Percentiles rank a stretch among this genome's conserved stretches.
Evolutionary conservation across 352 stramenopile genomes (phyloP).

Genomic region (Pilasporangium apinafurcum): DNA sequence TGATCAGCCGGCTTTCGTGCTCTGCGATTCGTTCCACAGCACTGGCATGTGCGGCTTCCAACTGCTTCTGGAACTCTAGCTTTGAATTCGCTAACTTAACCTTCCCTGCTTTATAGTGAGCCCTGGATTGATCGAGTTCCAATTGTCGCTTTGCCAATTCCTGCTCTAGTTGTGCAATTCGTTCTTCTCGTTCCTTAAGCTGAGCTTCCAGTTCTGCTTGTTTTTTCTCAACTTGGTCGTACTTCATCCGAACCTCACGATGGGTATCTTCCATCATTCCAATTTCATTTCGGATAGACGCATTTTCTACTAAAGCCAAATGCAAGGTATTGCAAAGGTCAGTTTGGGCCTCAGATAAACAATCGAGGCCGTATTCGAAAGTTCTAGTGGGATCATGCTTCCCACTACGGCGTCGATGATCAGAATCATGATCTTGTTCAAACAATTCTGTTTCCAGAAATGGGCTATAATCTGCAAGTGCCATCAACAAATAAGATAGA

Average conservation of each 20-base stretch:
- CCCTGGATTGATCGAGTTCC: slow-evolving; percentile 23
- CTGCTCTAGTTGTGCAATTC: slow-evolving; percentile 33
- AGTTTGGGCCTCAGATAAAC: slow-evolving; percentile 46
- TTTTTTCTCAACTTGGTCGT: slow-evolving; percentile 20
- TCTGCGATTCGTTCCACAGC: slow-evolving; percentile 40
- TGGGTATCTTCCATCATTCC: slow-evolving; percentile 40
- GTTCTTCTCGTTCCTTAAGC: slow-evolving; percentile 26
- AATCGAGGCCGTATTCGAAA: slow-evolving; percentile 49
- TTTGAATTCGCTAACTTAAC: slow-evolving; percentile 19
- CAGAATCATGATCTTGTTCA: slow-evolving; percentile 16
- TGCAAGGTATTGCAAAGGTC: slow-evolving; percentile 60
- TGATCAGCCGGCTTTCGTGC: slow-evolving; percentile 61
- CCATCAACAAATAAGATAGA: not conserved
- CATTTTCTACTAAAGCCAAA: slow-evolving; percentile 69
- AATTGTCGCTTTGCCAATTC: slow-evolving; percentile 25
- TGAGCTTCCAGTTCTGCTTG: slow-evolving; percentile 19
- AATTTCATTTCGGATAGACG: slow-evolving; percentile 67
- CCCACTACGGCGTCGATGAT: slow-evolving; percentile 5
- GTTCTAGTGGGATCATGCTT: slow-evolving; percentile 12
- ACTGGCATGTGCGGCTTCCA: slow-evolving; percentile 39
- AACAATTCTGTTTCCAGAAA: slow-evolving; percentile 58
- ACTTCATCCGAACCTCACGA: slow-evolving; percentile 27
- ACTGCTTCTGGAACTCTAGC: slow-evolving; percentile 30
- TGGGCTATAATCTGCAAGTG: slow-evolving; percentile 49
- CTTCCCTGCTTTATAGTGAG: slow-evolving; percentile 32